These are phyloP conservation scores for Ramularia endophylla DNA, from an alignment of 2,329 filamentous ascomycete genomes.

Conservation along the genomic window DNA sequence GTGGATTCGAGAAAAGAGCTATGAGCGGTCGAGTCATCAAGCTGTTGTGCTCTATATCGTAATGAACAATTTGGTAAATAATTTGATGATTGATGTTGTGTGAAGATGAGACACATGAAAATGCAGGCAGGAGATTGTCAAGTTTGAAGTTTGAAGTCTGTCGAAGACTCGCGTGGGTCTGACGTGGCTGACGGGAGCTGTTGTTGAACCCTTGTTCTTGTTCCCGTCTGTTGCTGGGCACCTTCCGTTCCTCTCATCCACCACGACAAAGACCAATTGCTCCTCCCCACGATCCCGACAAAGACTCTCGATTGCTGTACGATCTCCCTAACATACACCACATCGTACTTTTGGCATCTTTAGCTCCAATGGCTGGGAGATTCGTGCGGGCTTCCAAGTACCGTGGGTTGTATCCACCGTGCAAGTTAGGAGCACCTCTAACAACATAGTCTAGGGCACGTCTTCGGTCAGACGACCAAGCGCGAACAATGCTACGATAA, in stretches of 20 bases:
- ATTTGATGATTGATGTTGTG: no score
- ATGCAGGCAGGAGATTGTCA: neutral
- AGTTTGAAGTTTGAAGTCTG: neutral
- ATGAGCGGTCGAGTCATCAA: no score
- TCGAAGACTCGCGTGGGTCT: neutral
- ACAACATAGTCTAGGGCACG: constrained; percentile 63
- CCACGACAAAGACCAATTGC: neutral
- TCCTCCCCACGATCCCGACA: neutral
- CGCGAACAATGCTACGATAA: constrained; percentile 99
- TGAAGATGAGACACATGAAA: neutral
- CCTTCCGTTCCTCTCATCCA: neutral
- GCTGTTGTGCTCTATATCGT: no score
- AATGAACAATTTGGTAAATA: no score
- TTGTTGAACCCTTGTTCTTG: neutral
- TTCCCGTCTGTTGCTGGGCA: neutral
- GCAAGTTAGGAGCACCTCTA: neutral
- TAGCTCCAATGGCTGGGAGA: constrained; percentile 56
- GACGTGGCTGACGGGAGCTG: neutral
- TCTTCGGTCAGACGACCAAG: constrained; percentile 91
- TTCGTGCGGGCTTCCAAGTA: constrained; percentile 71
- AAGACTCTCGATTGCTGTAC: neutral
- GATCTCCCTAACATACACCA: neutral
- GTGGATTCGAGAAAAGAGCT: no score
- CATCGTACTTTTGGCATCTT: neutral
- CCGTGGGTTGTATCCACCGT: constrained; percentile 45